These are phyloP conservation scores for Penicillium sclerotiorum DNA, from an alignment of 2,329 filamentous ascomycete genomes.

Conservation along the genomic window DNA sequence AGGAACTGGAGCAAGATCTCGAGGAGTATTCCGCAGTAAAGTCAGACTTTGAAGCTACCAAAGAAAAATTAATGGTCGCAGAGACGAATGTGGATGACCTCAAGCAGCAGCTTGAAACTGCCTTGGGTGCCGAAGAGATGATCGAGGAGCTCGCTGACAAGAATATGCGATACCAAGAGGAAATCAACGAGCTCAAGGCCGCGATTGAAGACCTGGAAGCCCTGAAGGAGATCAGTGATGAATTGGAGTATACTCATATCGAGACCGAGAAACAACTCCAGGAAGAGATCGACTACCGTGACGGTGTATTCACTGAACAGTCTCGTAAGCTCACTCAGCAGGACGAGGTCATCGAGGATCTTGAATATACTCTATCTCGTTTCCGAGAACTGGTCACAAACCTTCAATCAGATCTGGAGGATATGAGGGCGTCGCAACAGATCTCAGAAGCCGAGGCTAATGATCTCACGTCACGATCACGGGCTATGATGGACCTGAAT, in stretches of 20 bases:
- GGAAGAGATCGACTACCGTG: conserved; percentile 87
- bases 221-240: conserved; percentile 89
- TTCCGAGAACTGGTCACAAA: conserved; percentile 88
- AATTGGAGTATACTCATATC: conserved; percentile 89
- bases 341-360: conserved; percentile 78
- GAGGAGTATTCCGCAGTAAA: conserved; percentile 68
- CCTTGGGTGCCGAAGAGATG: conserved; percentile 86
- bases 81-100: conserved; percentile 82
- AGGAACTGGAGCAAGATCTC: conserved; percentile 71
- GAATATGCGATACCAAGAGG: conserved; percentile 79
- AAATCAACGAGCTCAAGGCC: conserved; percentile 78
- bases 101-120: conserved; percentile 86
- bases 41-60: conserved; percentile 68
- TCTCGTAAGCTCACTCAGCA: conserved; percentile 72
- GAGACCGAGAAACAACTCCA: conserved; percentile 94
- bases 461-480: conserved; percentile 82
- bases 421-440: conserved; percentile 88
- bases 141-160: conserved; percentile 88
- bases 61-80: conserved; percentile 71
- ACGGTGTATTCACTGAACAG: conserved; percentile 81
- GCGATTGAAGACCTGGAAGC: conserved; percentile 86
- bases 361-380: conserved; percentile 84
- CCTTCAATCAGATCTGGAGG: conserved; percentile 82
- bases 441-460: conserved; percentile 92
- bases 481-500: conserved; percentile 96